A percentile compares a stretch with the other conserved stretches of the same genome.
These are phyloP conservation scores for Uronychia setigera DNA, from an alignment of 73 alveolate species.

Conservation along the genomic window DNA sequence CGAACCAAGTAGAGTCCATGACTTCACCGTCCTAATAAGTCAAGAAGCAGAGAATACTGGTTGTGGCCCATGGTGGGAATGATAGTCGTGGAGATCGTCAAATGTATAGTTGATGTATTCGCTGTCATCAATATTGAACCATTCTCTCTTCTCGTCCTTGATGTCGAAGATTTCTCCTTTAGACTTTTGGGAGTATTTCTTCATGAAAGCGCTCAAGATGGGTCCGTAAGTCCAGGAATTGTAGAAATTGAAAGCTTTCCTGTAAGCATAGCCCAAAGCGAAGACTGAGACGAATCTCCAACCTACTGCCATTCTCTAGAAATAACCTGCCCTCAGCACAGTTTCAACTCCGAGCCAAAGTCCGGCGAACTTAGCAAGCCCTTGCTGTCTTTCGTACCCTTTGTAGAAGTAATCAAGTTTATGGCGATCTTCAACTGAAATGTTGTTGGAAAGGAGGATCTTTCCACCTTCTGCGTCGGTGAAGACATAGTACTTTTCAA, in stretches of 20 bases:
- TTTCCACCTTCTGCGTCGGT: slow-evolving; percentile 10
- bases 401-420: slow-evolving; percentile 31
- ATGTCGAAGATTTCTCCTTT: slow-evolving; percentile 36
- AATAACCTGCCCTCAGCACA: slow-evolving; percentile 41
- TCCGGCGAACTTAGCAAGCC: slow-evolving; percentile 45
- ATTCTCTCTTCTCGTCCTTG: slow-evolving; percentile 58
- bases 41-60: slow-evolving; percentile 18
- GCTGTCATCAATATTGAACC: slow-evolving; percentile 47
- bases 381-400: slow-evolving; percentile 40
- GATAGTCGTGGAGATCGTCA: slow-evolving; percentile 58
- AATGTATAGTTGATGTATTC: slow-evolving; percentile 53
- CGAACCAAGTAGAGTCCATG: slow-evolving; percentile 35
- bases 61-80: slow-evolving; percentile 65
- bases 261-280: slow-evolving; percentile 28
- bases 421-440: slow-evolving; percentile 44
- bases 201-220: slow-evolving; percentile 39
- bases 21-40: slow-evolving; percentile 41
- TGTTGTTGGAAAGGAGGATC: slow-evolving; percentile 45
- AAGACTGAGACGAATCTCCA: slow-evolving; percentile 50
- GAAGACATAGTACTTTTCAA: slow-evolving; percentile 48
- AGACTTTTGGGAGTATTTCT: slow-evolving; percentile 16
- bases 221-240: slow-evolving; percentile 43
- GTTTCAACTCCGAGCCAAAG: slow-evolving; percentile 59
- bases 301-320: slow-evolving; percentile 51
- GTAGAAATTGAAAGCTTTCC: slow-evolving; percentile 8